phyloP scores from a whole-genome alignment of 306 rosid genomes.

The Vigna hirtella region DNA sequence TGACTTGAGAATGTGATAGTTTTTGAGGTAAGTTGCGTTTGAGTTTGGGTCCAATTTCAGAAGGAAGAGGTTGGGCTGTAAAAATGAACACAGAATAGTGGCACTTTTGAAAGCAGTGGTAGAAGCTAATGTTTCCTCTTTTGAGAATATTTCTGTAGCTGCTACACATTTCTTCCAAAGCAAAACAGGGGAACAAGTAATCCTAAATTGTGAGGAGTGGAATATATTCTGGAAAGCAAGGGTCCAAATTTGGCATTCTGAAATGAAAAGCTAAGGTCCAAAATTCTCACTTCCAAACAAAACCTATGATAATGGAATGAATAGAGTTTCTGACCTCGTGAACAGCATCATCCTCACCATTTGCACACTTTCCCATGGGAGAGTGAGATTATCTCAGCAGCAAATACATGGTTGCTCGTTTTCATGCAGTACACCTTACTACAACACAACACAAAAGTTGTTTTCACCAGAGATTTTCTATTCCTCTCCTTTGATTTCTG shows the following conservation, averaged over 20 bases:
- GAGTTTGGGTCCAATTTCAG: too few species aligned
- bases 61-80: too few species aligned
- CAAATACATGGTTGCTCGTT: neutral
- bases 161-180: neutral
- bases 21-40: too few species aligned
- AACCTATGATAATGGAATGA: constrained; percentile 11
- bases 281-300: constrained; percentile 21
- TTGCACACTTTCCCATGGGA: neutral
- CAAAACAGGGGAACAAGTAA: neutral
- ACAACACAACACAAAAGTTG: neutral
- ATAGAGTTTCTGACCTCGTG: constrained; percentile 7
- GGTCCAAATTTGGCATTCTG: constrained; percentile 33
- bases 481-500: neutral
- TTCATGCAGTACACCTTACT: neutral
- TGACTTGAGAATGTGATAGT: too few species aligned
- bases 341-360: constrained; percentile 6
- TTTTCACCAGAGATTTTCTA: neutral
- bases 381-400: constrained; percentile 7
- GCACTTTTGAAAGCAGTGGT: too few species aligned
- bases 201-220: constrained; percentile 14
- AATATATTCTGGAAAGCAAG: constrained; percentile 46
- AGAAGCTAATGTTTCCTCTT: neutral
- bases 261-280: constrained; percentile 37
- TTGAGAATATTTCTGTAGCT: neutral
- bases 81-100: too few species aligned